Base-by-base conservation (phyloP, 306 rosid species). In the cucumber (Cucumis sativus) region DNA sequence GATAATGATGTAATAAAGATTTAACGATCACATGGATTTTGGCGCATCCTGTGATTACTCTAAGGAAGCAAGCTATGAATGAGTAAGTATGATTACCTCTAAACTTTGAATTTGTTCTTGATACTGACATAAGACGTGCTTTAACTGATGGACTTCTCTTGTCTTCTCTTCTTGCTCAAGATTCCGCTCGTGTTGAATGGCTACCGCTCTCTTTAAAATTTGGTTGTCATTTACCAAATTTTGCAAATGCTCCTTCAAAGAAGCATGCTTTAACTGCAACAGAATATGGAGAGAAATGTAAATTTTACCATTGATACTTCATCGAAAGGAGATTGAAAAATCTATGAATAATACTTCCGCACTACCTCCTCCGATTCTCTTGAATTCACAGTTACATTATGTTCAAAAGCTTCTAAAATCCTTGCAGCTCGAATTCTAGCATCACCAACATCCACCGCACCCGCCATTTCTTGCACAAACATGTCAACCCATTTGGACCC, bases 401-500 rank as follows among this genome's bases (percentile, higher is more conserved):
- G 81, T 62, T 84, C 85, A 63, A 84, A 82, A 78, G 81, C 81
- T 81, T 79, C 83, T 40, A 84, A 77, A 47, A 81, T 64, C 80
- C 83, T 81, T 14, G 83, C 81, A 56, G 87, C 85, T 11, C 83
- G 85, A 60, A 61, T 74, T 21, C 81, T 81, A 43, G 83, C 79
- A 63, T 81, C 87, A 41, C 79, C 81, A 23, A 84, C 20, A 41
- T 82, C 69, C 37, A 66, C 23, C 6, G 87, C 81, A 20, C 68
- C 82, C 40, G 69, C 70, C 87, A 84, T 84, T 65, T 84, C 87
- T 9, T 76, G 66, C 47, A 84, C 87, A 75, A 84, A 84, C 80
- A 79, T 61, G 67, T 84, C 85, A 51, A 84, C 87, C 87, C 87
- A 84, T 47, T 81, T 75, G 2, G 80, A 60, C 6, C 80, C 80